Evolutionary conservation across 371 early-diverging fungal species (phyloP), one percentile per base, ranked within the genome.

Genomic region (Vairimorpha ceranae): DNA sequence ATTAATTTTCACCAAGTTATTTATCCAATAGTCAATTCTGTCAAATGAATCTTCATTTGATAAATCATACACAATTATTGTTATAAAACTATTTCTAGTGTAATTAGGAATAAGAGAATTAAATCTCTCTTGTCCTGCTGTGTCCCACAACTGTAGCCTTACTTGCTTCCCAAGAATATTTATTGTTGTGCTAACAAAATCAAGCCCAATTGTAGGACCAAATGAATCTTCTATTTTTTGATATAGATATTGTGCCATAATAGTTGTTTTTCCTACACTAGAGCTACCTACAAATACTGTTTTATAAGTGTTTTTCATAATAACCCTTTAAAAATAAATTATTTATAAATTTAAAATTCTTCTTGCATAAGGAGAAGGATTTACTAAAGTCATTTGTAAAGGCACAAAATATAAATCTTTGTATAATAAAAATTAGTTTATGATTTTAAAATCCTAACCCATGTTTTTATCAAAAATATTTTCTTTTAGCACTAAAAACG

Each of bases 131-230:
- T 85, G 85, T 0, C 85, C 85, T 32, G 85, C 85, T 29, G 85
- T 85, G 64, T 85, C 85, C 84, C 85, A 85, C 29, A 85, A 54
- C 48, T 84, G 83, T 10, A 84, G 76, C 19, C 77, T 78, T 29
- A 83, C 76, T 64, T 59, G 32, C 45, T 67, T 67, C 10, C 79
- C 82, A 33, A 65, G 67, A 36, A 83, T 72, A 19, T 78, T 72
- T 46, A 78, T 69, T n/a, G 59, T 82, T 12, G 70, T 80, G 45
- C 92, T 92, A 75, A 96, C 82, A 83, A 96, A 97, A 84, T 98
- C 99, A 72, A 98, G 94, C 72, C 99, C 99, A 74, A 98, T 98
- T 12, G 99, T 98, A 4, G 99, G 96, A 89, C 94, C 65, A 73
- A 81, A 77, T 10, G 77, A 66, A 23, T 63, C 68, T 38, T 77